Conservation (phyloP, 129 eudicot genomes). For the Glebionis coronaria region DNA sequence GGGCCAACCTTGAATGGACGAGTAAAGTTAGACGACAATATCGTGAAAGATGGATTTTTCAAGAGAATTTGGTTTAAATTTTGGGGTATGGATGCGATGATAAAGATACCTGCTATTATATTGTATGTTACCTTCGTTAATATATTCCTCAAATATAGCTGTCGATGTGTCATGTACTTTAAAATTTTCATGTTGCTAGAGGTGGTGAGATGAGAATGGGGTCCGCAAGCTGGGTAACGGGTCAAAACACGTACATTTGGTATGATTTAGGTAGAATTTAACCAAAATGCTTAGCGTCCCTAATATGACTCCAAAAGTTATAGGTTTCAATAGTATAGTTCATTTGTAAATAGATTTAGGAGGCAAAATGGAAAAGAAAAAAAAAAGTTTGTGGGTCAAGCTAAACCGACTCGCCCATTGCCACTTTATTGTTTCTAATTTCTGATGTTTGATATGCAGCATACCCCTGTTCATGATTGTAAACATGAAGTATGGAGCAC, state of each 20-base stretch:
- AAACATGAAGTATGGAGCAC: conserved; percentile 49
- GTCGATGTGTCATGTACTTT: background rate
- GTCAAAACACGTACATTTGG: too few species aligned
- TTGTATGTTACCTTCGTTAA: conserved; percentile 44
- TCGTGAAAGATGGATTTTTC: conserved; percentile 30
- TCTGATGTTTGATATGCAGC: conserved; percentile 42
- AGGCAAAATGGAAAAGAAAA: too few species aligned
- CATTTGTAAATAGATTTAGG: background rate
- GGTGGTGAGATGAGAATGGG: too few species aligned
- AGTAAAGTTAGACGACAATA: conserved; percentile 22
- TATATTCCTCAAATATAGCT: background rate
- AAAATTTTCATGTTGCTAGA: background rate
- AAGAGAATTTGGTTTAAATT: conserved; percentile 44
- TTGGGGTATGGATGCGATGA: conserved; percentile 56
- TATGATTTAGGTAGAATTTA: too few species aligned
- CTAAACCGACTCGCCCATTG: background rate
- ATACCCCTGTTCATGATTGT: conserved; percentile 55
- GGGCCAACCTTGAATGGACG: conserved; percentile 25
- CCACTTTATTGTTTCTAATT: conserved; percentile 5
- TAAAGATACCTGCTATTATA: conserved; percentile 50
- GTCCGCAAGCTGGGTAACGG: too few species aligned
- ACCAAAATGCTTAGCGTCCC: too few species aligned
- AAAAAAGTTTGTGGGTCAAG: background rate
- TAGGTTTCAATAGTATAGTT: background rate
- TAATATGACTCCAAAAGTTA: too few species aligned